These are phyloP conservation scores for Fusarium solani-melongenae DNA, from an alignment of 2,329 filamentous ascomycete species.

Conservation along the genomic window DNA sequence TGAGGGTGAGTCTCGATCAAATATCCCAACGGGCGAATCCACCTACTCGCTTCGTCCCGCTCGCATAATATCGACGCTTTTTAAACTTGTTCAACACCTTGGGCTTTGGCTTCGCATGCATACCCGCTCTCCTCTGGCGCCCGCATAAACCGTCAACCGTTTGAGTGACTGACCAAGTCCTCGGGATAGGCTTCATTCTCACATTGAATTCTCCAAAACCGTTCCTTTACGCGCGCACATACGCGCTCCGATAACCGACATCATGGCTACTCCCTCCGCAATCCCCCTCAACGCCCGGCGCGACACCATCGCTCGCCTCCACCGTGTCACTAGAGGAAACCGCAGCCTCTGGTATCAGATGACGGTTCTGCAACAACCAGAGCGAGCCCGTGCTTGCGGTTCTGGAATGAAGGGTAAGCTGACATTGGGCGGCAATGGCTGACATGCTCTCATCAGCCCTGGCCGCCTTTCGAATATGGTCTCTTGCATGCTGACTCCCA, in stretches of 20 bases:
- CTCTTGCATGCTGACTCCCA: constrained; percentile 28
- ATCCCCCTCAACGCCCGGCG: constrained; percentile 45
- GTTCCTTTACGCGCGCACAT: constrained; percentile 18
- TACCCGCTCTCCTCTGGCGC: background rate
- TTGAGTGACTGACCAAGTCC: constrained; percentile 18
- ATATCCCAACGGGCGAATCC: constrained; percentile 16
- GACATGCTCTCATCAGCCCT: background rate
- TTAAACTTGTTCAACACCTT: constrained; percentile 16
- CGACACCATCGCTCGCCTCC: constrained; percentile 59
- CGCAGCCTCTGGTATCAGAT: constrained; percentile 84
- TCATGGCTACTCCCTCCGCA: constrained; percentile 48
- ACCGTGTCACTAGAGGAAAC: constrained; percentile 73
- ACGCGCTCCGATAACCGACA: constrained; percentile 28
- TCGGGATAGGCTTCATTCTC: constrained; percentile 20
- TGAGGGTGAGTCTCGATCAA: constrained; percentile 33
- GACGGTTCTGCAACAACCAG: constrained; percentile 91
- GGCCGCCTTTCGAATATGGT: background rate
- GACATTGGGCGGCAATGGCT: background rate
- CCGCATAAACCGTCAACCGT: constrained; percentile 9
- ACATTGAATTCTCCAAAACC: constrained; percentile 12
- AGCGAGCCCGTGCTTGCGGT: constrained; percentile 93
- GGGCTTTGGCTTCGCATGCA: constrained; percentile 19
- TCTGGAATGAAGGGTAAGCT: constrained; percentile 91
- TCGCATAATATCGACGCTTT: background rate
- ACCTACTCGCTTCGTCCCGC: constrained; percentile 1